Conservation (phyloP, 148 eudicot genomes). For the Hydrangea macrophylla region DNA sequence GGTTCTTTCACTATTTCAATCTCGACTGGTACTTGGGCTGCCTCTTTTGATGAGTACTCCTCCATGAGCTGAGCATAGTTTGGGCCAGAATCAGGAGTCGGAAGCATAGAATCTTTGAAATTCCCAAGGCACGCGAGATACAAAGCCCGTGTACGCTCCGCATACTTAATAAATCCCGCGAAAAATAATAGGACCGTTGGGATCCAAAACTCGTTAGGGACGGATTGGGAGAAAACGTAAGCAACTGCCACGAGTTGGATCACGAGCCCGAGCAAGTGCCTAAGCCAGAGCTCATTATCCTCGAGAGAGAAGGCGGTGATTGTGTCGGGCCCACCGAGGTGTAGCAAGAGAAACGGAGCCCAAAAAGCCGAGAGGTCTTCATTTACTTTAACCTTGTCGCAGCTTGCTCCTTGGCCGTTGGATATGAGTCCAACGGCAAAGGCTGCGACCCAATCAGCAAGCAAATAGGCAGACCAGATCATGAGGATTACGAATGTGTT, state of each 20-base stretch:
- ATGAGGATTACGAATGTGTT: background rate
- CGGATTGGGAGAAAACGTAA: background rate
- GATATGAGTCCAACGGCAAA: slow-evolving; percentile 3
- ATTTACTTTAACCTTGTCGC: background rate
- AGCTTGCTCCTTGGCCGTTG: background rate
- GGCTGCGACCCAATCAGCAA: slow-evolving; percentile 4
- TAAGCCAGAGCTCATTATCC: slow-evolving; percentile 3
- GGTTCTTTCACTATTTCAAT: background rate
- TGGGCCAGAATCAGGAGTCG: background rate
- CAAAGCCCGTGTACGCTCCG: slow-evolving; percentile 8
- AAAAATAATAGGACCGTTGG: background rate
- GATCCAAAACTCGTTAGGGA: background rate
- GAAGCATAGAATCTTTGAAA: slow-evolving; percentile 4
- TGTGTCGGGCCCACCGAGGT: background rate
- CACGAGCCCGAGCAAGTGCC: slow-evolving; percentile 2
- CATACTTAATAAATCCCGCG: slow-evolving; percentile 12
- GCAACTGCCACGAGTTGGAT: background rate
- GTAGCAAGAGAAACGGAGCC: background rate
- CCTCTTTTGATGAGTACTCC: background rate
- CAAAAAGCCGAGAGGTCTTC: background rate
- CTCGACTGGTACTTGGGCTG: background rate
- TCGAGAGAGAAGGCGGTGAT: background rate
- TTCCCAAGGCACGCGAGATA: slow-evolving; percentile 3
- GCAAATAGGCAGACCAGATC: slow-evolving; percentile 8
- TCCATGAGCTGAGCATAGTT: slow-evolving; percentile 11